A percentile compares a stretch with the other conserved stretches of the same genome.
These are phyloP conservation scores for Urochloa ruziziensis DNA, from an alignment of 176 grass and related monocot species.

Conservation along the genomic window DNA sequence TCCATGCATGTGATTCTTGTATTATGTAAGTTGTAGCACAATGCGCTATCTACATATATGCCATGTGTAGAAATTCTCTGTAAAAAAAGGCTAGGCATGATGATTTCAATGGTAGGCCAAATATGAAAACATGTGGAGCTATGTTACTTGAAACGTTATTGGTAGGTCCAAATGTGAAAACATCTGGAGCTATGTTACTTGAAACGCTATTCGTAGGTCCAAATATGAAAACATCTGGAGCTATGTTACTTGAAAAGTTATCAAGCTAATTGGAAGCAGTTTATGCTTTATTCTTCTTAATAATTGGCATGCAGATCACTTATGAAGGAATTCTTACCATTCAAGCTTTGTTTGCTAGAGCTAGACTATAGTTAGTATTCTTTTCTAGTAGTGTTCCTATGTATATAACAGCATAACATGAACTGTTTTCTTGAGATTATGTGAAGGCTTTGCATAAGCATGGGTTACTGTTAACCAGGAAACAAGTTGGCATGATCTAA, in stretches of 20 bases:
- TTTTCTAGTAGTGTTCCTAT: not conserved
- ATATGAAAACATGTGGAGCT: not conserved
- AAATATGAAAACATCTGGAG: slow-evolving; percentile 13
- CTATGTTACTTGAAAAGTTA: not conserved
- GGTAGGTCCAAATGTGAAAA: not conserved
- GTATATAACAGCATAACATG: not conserved
- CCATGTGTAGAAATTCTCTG: not conserved
- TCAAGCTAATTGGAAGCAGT: not conserved
- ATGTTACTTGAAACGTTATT: too few relatives aligned
- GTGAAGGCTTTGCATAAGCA: not conserved
- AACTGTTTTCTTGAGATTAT: not conserved
- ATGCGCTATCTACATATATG: not conserved
- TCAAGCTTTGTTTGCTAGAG: not conserved
- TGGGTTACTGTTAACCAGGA: not conserved
- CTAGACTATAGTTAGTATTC: not conserved
- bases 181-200: not conserved
- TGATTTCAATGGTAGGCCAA: not conserved
- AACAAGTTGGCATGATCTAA: not conserved
- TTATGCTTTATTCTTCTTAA: not conserved
- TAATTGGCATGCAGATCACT: not conserved
- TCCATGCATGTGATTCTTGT: not conserved
- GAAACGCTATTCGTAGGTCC: too few relatives aligned
- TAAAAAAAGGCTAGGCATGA: not conserved
- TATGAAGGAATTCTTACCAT: not conserved
- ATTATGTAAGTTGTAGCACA: not conserved